A percentile compares a stretch with the other conserved stretches of the same genome.
Evolutionary conservation across 2,329 filamentous ascomycete genomes (phyloP).

Genomic region (Fusarium caatingaense): DNA sequence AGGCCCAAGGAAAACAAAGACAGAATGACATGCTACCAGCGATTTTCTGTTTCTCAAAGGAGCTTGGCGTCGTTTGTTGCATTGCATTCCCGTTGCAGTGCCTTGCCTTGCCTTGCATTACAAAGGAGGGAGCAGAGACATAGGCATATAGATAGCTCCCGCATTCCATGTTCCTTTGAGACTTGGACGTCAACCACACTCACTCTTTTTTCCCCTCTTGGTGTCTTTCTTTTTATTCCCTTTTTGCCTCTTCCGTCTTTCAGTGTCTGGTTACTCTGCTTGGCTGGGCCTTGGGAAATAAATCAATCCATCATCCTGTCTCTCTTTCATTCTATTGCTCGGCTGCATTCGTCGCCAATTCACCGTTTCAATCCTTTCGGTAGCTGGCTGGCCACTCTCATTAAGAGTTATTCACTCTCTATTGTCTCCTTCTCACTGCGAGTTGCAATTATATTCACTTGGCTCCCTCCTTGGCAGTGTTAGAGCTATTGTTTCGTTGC

Average conservation of each 20-base stretch:
- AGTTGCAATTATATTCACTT: slow-evolving; percentile 23
- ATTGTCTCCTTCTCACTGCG: slow-evolving; percentile 31
- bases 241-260: slow-evolving; percentile 26
- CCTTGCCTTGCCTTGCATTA: neutral
- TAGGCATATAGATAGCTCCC: slow-evolving; percentile 44
- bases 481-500: slow-evolving; percentile 19
- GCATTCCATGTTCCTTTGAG: slow-evolving; percentile 44
- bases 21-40: slow-evolving; percentile 5
- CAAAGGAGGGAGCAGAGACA: slow-evolving; percentile 24
- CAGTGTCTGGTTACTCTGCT: slow-evolving; percentile 41
- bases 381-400: slow-evolving; percentile 45
- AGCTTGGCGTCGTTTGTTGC: slow-evolving; percentile 12
- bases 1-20: neutral
- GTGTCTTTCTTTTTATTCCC: slow-evolving; percentile 4
- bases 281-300: slow-evolving; percentile 11
- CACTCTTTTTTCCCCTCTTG: slow-evolving; percentile 6
- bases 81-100: neutral
- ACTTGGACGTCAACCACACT: slow-evolving; percentile 28
- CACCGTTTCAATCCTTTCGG: slow-evolving; percentile 51
- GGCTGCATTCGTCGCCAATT: slow-evolving; percentile 30
- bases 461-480: slow-evolving; percentile 37
- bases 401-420: slow-evolving; percentile 6
- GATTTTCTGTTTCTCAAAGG: slow-evolving; percentile 10
- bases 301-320: slow-evolving; percentile 10
- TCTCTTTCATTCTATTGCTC: slow-evolving; percentile 15